phyloP scores from a whole-genome alignment of 2,329 filamentous ascomycete genomes.

The Colletotrichum camelliae region DNA sequence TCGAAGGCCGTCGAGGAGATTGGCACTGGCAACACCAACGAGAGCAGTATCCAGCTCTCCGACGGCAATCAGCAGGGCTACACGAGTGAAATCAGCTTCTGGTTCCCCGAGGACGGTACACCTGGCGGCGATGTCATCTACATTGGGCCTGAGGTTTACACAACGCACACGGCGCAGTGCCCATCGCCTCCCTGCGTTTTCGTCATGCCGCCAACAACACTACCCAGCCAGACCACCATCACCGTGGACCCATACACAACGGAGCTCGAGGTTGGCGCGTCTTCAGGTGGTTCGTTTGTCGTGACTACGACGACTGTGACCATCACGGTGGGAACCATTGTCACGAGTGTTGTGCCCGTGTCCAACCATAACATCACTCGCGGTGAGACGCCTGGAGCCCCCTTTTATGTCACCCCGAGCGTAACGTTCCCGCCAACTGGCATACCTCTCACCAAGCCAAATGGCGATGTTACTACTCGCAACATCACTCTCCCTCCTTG shows the following conservation, averaged over 20 bases:
- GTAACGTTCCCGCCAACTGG: constrained; percentile 15
- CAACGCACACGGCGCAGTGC: constrained; percentile 12
- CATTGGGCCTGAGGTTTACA: constrained; percentile 23
- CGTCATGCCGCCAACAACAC: constrained; percentile 26
- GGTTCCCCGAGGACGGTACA: constrained; percentile 26
- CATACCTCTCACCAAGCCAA: constrained; percentile 20
- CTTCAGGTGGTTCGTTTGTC: not conserved
- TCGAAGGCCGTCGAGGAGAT: constrained; percentile 21
- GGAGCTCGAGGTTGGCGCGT: constrained; percentile 23
- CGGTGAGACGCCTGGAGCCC: not conserved
- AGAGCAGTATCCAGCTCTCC: constrained; percentile 17
- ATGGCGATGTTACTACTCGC: constrained; percentile 19
- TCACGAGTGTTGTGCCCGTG: constrained; percentile 15
- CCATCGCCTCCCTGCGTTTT: constrained; percentile 23
- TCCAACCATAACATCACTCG: constrained; percentile 26
- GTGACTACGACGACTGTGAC: constrained; percentile 14
- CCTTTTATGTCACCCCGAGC: constrained; percentile 15
- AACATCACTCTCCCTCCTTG: constrained; percentile 25
- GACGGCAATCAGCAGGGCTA: constrained; percentile 26
- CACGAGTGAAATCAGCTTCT: constrained; percentile 30
- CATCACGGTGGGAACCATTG: constrained; percentile 2
- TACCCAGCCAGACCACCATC: constrained; percentile 22
- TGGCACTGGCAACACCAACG: constrained; percentile 15
- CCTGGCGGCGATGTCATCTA: constrained; percentile 26
- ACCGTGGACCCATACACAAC: constrained; percentile 20